Conservation (phyloP, 495 filamentous ascomycete species). For the Aspergillus hancockii region DNA sequence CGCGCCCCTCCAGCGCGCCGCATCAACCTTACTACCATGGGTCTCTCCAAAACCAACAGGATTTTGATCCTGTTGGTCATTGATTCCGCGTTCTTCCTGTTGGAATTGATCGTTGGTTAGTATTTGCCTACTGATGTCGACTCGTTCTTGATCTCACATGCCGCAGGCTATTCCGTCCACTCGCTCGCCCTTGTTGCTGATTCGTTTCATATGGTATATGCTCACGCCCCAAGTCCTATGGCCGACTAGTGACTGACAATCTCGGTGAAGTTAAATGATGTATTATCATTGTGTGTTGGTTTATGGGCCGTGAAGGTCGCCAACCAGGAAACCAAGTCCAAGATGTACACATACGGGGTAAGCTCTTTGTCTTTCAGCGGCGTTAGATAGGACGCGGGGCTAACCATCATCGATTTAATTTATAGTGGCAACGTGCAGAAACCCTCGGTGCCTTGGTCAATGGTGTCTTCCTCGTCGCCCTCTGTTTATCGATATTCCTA, state of each 20-base stretch:
- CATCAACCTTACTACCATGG: constrained; percentile 57
- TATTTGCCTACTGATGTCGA: not conserved
- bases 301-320: constrained; percentile 94
- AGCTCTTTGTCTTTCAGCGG: constrained; percentile 32
- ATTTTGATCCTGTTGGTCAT: constrained; percentile 92
- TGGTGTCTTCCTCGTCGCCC: constrained; percentile 92
- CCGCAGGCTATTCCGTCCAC: constrained; percentile 71
- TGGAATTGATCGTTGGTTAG: constrained; percentile 79
- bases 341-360: constrained; percentile 91
- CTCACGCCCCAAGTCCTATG: not conserved
- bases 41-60: constrained; percentile 86
- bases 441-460: constrained; percentile 94
- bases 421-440: constrained; percentile 96
- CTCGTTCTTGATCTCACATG: constrained; percentile 16
- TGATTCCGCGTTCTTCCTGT: constrained; percentile 83
- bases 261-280: constrained; percentile 75
- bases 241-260: constrained; percentile 13
- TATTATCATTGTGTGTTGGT: constrained; percentile 88
- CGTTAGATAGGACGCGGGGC: not conserved
- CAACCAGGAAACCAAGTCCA: constrained; percentile 71
- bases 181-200: constrained; percentile 94
- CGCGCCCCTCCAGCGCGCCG: constrained; percentile 33
- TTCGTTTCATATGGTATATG: constrained; percentile 92
- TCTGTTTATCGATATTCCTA: constrained; percentile 93
- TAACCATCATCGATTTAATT: constrained; percentile 8